These are phyloP conservation scores for Fusarium sp. DNA, from an alignment of 2,329 filamentous ascomycete species.

Conservation along the genomic window DNA sequence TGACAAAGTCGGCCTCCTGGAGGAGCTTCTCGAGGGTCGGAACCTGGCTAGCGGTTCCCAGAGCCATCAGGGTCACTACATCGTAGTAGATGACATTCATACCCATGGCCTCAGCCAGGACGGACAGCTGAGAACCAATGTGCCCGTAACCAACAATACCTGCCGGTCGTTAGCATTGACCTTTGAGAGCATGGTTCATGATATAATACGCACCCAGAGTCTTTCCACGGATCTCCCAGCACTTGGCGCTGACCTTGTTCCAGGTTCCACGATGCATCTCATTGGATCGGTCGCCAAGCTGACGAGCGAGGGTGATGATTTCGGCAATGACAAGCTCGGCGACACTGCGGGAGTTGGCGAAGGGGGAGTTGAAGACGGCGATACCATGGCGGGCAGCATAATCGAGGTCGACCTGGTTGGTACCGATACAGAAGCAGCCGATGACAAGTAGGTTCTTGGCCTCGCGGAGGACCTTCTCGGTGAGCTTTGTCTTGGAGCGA, in stretches of 20 bases:
- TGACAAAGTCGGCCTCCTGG: conserved; percentile 85
- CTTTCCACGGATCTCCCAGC: conserved; percentile 98
- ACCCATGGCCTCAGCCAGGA: conserved; percentile 95
- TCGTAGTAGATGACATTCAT: conserved; percentile 99
- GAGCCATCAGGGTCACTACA: conserved; percentile 89
- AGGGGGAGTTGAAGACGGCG: conserved; percentile 98
- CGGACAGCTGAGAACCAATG: conserved; percentile 94
- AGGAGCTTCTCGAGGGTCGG: conserved; percentile 78
- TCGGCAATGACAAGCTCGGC: conserved; percentile 95
- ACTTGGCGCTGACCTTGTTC: conserved; percentile 97
- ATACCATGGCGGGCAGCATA: conserved; percentile 86
- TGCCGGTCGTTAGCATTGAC: conserved; percentile 41
- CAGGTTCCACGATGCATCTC: conserved; percentile 94
- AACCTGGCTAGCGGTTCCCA: conserved; percentile 88
- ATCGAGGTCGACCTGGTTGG: conserved; percentile 90
- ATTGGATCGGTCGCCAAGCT: conserved; percentile 89
- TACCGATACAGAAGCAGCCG: conserved; percentile 99
- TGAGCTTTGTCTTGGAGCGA: conserved; percentile 96
- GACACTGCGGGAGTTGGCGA: conserved; percentile 96
- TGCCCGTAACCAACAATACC: conserved; percentile 97
- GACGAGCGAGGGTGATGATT: conserved; percentile 89
- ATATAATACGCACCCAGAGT: conserved; percentile 71
- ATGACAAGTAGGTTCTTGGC: conserved; percentile 95
- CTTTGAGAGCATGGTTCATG: neutral
- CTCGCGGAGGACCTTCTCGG: conserved; percentile 80